phyloP scores from a whole-genome alignment of 352 stramenopile species.

The Phytopythium helicoides region DNA sequence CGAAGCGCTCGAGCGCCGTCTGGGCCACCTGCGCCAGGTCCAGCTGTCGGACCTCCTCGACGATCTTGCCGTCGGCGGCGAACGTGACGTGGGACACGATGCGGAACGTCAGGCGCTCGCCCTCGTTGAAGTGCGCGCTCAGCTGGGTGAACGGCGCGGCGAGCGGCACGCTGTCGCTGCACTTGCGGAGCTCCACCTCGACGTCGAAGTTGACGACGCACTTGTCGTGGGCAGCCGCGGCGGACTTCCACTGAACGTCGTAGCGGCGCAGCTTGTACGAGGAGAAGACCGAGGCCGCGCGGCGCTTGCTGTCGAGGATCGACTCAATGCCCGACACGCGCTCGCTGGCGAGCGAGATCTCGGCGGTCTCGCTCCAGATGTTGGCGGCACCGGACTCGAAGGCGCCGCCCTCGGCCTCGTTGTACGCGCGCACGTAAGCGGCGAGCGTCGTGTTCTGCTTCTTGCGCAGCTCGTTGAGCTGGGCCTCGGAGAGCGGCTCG shows the following conservation, averaged over 20 bases:
- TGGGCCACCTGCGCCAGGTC: slow-evolving; percentile 65
- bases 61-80: slow-evolving; percentile 61
- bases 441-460: slow-evolving; percentile 77
- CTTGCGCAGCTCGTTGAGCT: slow-evolving; percentile 77
- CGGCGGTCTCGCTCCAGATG: slow-evolving; percentile 64
- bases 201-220: slow-evolving; percentile 77
- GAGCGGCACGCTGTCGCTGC: slow-evolving; percentile 52
- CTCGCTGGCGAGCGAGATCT: slow-evolving; percentile 64
- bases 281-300: slow-evolving; percentile 56
- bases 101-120: slow-evolving; percentile 63
- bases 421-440: slow-evolving; percentile 74
- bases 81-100: slow-evolving; percentile 82
- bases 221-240: slow-evolving; percentile 51
- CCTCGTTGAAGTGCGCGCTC: slow-evolving; percentile 36
- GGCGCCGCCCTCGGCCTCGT: slow-evolving; percentile 38
- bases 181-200: slow-evolving; percentile 47
- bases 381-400: slow-evolving; percentile 53
- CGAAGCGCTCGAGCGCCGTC: slow-evolving; percentile 45
- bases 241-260: slow-evolving; percentile 67
- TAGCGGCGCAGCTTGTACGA: slow-evolving; percentile 86
- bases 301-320: slow-evolving; percentile 66
- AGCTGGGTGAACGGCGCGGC: slow-evolving; percentile 67
- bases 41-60: slow-evolving; percentile 75
- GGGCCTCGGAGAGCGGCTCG: slow-evolving; percentile 47
- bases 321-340: slow-evolving; percentile 46